These are phyloP conservation scores for Perkinsus marinus DNA, from an alignment of 169 alveolate genomes.

Conservation along the genomic window DNA sequence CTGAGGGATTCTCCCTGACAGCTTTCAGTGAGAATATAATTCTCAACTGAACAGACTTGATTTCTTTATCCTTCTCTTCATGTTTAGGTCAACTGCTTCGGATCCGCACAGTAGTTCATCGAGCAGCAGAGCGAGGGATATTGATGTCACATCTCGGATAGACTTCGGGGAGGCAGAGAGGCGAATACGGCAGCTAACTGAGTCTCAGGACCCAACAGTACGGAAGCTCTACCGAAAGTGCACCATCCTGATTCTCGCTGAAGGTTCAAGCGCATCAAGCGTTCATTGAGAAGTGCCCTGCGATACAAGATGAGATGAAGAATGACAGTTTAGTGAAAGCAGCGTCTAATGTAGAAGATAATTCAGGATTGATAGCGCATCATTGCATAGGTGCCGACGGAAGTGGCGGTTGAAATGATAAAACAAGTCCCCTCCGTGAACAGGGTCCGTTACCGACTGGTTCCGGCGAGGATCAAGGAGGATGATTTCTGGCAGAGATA, in stretches of 20 bases:
- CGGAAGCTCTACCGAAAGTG: not conserved
- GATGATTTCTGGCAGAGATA: conserved; percentile 32
- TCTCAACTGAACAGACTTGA: no score
- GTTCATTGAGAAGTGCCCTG: not conserved
- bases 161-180: not conserved
- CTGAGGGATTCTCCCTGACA: no score
- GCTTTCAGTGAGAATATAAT: no score
- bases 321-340: not conserved
- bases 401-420: conserved; percentile 14
- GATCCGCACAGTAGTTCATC: not conserved
- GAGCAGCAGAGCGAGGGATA: not conserved
- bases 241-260: not conserved
- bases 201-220: not conserved
- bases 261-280: not conserved
- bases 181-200: not conserved
- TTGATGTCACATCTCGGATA: not conserved
- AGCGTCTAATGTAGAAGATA: not conserved
- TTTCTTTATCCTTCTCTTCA: no score
- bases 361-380: not conserved
- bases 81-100: not conserved
- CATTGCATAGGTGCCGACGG: conserved; percentile 13
- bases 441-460: conserved; percentile 24
- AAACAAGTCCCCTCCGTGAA: conserved; percentile 13
- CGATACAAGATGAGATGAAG: not conserved
- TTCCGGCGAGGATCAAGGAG: conserved; percentile 30